Conservation (phyloP, 176 grass and related monocot species). For the Alopecurus myosuroides region DNA sequence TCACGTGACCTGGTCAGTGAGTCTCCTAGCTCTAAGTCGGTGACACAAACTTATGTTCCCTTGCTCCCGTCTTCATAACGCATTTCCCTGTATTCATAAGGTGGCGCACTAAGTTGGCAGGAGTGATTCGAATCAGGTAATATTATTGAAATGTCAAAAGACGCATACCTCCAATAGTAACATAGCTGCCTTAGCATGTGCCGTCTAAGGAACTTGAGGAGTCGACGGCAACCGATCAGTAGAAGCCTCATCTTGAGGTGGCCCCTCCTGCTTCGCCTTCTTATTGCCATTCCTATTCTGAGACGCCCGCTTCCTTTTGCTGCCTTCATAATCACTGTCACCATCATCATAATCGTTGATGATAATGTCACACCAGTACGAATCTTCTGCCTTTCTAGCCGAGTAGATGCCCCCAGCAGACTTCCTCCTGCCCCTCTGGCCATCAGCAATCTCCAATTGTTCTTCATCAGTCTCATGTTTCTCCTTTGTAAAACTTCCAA, state of each 20-base stretch:
- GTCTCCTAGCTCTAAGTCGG: conserved; percentile 46
- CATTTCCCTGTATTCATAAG: conserved; percentile 29
- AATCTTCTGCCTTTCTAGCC: conserved; percentile 70
- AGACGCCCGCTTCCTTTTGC: conserved; percentile 46
- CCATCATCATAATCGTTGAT: conserved; percentile 78
- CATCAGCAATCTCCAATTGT: background rate
- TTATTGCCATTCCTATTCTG: conserved; percentile 37
- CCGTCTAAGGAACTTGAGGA: conserved; percentile 25
- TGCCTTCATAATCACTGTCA: conserved; percentile 38
- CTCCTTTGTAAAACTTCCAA: conserved; percentile 15
- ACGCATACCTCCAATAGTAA: conserved; percentile 22
- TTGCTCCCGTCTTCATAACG: conserved; percentile 31
- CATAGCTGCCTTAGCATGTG: background rate
- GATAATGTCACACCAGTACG: conserved; percentile 93
- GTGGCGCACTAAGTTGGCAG: background rate
- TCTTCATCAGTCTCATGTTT: conserved; percentile 21
- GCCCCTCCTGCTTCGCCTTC: conserved; percentile 32
- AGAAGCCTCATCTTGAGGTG: background rate
- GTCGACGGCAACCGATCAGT: background rate
- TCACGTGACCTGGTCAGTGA: conserved; percentile 19
- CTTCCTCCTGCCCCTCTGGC: conserved; percentile 43
- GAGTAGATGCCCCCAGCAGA: conserved; percentile 46
- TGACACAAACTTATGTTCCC: conserved; percentile 25
- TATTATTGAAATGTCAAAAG: background rate
- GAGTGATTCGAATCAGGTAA: background rate